Evolutionary conservation across 2,329 filamentous ascomycete species (phyloP).

Genomic region (Elsinoe batatas): DNA sequence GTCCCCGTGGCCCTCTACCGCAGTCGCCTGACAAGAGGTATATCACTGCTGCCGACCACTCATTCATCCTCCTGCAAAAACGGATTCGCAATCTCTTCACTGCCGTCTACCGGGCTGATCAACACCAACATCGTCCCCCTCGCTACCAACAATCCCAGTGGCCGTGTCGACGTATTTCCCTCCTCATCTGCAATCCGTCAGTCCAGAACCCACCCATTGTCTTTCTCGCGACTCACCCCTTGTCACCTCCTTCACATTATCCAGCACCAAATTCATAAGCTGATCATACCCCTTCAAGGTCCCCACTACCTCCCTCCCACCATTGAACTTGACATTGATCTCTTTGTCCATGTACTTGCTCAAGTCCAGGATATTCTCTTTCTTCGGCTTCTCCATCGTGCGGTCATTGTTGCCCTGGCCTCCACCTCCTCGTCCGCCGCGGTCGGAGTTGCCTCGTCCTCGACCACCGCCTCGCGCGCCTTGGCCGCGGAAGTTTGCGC

Average conservation of each 20-base stretch:
- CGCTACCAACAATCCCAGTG: conserved; percentile 78
- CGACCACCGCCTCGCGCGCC: conserved; percentile 35
- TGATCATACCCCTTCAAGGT: conserved; percentile 93
- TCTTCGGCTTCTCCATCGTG: conserved; percentile 59
- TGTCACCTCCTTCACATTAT: conserved; percentile 84
- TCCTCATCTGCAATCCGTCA: conserved; percentile 61
- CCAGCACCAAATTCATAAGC: conserved; percentile 93
- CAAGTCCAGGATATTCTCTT: conserved; percentile 95
- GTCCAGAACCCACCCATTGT: conserved; percentile 35
- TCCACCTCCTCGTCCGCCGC: conserved; percentile 24
- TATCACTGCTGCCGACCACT: background rate
- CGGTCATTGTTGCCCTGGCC: conserved; percentile 22
- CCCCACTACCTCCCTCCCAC: conserved; percentile 86
- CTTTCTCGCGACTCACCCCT: conserved; percentile 50
- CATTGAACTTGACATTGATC: conserved; percentile 93
- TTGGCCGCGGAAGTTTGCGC: conserved; percentile 42
- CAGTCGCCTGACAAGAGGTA: too few relatives aligned
- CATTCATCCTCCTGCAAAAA: conserved; percentile 65
- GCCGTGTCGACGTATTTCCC: conserved; percentile 72
- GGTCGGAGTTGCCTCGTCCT: conserved; percentile 20
- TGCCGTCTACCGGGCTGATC: conserved; percentile 86
- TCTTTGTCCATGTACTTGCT: conserved; percentile 96
- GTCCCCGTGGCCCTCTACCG: too few relatives aligned
- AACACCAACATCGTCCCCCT: conserved; percentile 87
- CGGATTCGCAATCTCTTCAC: conserved; percentile 90